Evolutionary conservation across 345 rosid species (phyloP), one percentile per base, ranked within the genome.

Genomic region (Abelmoschus esculentus): DNA sequence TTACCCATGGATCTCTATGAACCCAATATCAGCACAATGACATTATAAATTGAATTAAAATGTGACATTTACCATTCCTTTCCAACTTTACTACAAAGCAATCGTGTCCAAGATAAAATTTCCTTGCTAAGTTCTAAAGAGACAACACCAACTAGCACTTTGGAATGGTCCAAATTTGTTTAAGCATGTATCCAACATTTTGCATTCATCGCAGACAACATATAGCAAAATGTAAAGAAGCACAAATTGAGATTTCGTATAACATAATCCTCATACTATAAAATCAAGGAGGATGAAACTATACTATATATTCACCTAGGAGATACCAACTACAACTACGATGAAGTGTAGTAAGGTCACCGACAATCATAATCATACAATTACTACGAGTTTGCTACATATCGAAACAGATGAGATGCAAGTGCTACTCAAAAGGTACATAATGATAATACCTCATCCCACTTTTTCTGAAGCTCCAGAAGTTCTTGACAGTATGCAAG

Each of bases 391-490:
- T 19, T 22, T 53, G 26, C 26, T 53, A 26, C 18, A 53, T 53
- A 53, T 53, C 7, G 11, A n/a, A 18, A 52, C 3, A 1, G 22
- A 53, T 22, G 54, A n/a, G 12, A 69, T 13, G 64, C 17, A 17
- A 63, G 52, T 40, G 67, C 42, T 19, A 19, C 1, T 36, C 7
- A 55, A 54, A 67, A 65, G 61, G 53, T 32, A 29, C 26, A 60
- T 19, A 38, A 42, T 1, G 31, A 54, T 38, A 62, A 53, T 46
- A 95, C 59, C 36, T 32, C 36, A 4, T 32, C 36, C 36, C 36
- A 32, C 36, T 32, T 32, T 32, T 32, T 32, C 36, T 32, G 36
- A 32, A 32, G 36, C 36, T 32, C 36, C 36, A 32, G 36, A 32
- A 32, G 36, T 32, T 32, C 36, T 32, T 32, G 36, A 32, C 36